Conservation (phyloP, 768 basidiomycete genomes). For the Lentinus brumalis region DNA sequence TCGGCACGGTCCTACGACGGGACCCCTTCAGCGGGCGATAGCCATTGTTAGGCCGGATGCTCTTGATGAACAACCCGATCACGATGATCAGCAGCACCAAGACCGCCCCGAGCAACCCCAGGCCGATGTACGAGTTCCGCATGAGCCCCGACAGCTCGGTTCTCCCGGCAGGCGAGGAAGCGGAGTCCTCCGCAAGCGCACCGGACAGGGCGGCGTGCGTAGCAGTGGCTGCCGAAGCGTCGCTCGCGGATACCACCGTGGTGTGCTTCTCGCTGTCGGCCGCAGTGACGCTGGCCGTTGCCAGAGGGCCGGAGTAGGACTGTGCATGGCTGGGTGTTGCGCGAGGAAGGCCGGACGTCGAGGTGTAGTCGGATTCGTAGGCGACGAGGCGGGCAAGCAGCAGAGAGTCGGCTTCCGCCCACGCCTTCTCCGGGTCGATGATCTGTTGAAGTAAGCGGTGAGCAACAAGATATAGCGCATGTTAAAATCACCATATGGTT, state of each 20-base stretch:
- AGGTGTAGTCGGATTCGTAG: neutral
- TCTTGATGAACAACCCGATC: neutral
- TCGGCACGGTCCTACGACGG: neutral
- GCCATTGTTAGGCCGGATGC: neutral
- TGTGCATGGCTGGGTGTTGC: neutral
- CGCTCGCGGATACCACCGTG: too few relatives aligned
- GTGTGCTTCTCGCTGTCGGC: neutral
- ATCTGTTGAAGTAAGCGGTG: neutral
- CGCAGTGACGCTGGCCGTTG: neutral
- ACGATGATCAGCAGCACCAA: constrained; percentile 7
- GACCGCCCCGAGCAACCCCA: constrained; percentile 9
- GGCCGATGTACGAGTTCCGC: constrained; percentile 10
- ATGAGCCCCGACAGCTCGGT: constrained; percentile 2
- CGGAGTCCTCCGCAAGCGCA: neutral
- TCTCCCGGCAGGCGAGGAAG: neutral
- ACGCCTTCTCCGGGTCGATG: constrained; percentile 2
- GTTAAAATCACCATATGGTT: neutral
- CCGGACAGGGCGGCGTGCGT: neutral
- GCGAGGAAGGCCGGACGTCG: neutral
- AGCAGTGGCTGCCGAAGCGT: neutral
- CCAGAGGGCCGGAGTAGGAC: neutral
- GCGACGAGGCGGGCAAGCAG: neutral
- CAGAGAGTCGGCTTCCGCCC: constrained; percentile 5
- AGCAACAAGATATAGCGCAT: neutral
- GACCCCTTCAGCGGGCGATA: neutral